Base-by-base conservation (phyloP, 202 grass and related monocot genomes). In the Digitaria exilis region DNA sequence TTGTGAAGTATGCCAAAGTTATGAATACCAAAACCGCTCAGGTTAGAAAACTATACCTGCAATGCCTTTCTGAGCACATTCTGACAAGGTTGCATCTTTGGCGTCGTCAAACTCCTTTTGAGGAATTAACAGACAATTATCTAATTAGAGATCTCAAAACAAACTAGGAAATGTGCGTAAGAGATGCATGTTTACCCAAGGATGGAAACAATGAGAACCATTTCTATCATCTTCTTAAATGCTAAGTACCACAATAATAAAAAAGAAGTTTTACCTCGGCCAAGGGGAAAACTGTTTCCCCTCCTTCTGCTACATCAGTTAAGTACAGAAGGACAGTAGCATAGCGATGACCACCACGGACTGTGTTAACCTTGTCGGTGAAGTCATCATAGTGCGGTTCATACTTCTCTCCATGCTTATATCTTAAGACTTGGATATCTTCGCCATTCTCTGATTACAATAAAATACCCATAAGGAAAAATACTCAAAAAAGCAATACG, bases 321-420 rank as follows among this genome's bases (percentile, higher is more conserved):
- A 99, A 81, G 64, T 99, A 94, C 89, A 99, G 48, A 69, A 96
- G 91, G 48, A 99, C 93, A 79, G 96, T 99, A 73, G 96, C 96
- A 69, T 94, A 84, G 22, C 89, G 91, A 88, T 96, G 85, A 46
- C 96, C 93, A 89, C 96, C 93, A 80, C 44, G 87, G 16, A 84
- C 16, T 72, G 84, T 94, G 81, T 99, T 96, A 84, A 92, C 89
- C 62, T 62, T 94, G 86, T 96, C 89, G 6, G 87, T 83, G 81
- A 98, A 98, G 82, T 90, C 96, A 90, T 96, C 96, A 74, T 81
- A 90, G 62, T 96, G 91, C 1, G 86, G 86, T 81, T 94, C 91
- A 65, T 99, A 94, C 81, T 94, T 94, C 87, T 99, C 89, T 9
- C 91, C 93, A 62, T 52, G 80, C 81, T 92, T 92, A 77, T 96